These are phyloP conservation scores for Dictyostelium capitatum DNA, from an alignment of 78 protist species.

Conservation along the genomic window DNA sequence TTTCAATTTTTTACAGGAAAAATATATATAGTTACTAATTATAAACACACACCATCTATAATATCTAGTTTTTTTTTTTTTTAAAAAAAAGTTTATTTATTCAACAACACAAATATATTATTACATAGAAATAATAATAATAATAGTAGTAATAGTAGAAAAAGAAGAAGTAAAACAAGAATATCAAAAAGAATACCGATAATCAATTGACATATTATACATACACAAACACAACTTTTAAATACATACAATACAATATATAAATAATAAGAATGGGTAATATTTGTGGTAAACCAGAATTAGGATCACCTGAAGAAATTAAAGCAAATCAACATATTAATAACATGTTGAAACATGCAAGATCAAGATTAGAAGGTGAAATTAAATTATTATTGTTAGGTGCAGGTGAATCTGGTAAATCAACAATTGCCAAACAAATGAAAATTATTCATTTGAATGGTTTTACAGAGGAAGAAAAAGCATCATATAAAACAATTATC, in stretches of 20 bases:
- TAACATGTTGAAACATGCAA: slow-evolving; percentile 58
- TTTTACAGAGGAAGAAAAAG: slow-evolving; percentile 84
- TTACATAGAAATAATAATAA: no score
- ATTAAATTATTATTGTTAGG: slow-evolving; percentile 79
- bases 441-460: slow-evolving; percentile 89
- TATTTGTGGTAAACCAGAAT: slow-evolving; percentile 72
- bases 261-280: slow-evolving; percentile 65
- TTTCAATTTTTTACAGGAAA: no score
- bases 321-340: slow-evolving; percentile 81
- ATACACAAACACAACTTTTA: background rate
- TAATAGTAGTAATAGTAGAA: background rate
- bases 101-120: no score
- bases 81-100: no score
- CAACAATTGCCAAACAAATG: slow-evolving; percentile 94
- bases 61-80: no score
- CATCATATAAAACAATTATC: slow-evolving; percentile 68
- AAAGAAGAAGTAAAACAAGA: background rate
- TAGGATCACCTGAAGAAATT: slow-evolving; percentile 64
- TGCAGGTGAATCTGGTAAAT: slow-evolving; percentile 95
- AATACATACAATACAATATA: background rate
- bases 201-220: no score
- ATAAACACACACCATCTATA: no score
- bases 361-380: slow-evolving; percentile 69
- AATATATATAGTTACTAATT: no score
- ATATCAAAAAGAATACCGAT: background rate